Base-by-base conservation (phyloP, 495 filamentous ascomycete genomes). In the Aeminium ludgeri region DNA sequence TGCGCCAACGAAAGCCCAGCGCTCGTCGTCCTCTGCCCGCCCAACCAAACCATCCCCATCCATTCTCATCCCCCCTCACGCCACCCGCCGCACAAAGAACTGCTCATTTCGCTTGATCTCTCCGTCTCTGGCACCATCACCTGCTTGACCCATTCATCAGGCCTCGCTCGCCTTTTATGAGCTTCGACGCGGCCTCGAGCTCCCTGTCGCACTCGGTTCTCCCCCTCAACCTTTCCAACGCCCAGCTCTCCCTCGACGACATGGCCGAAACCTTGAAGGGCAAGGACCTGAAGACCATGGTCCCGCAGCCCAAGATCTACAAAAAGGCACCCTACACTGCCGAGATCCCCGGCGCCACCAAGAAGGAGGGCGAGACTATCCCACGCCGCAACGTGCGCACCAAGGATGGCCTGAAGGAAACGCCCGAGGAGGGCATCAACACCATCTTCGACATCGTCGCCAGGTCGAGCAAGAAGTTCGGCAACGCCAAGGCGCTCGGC, bases 361-460 rank as follows among this genome's bases (percentile, higher is more conserved):
- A 73, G 44, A 69, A 82, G 49, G 67, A 81, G 32, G 89, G 89
- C 53, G 87, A 97, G 67, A 95, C 89, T 1, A 80, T 87, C 41
- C 84, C 89, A 6, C 79, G 87, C 45, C 74, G 87, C 41, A 73
- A 85, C 59, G 78, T 80, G 7, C 44, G 52, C n/a, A 66, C 76
- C 41, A 78, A 80, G 51, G 63, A 87, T 46, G 78, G 71, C 35
- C 72, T 96, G 38, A 62, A 71, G 45, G 60, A 67, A 13, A 74
- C 64, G 46, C 77, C 82, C 16, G 62, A 72, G 19, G 72, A 80
- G 33, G 77, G 82, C 46, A 71, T 92, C 50, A 62, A 62, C n/a
- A 97, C 89, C 45, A 70, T 78, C 52, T 89, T 76, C 59, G 91
- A 97, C 54, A 78, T 93, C 53, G 65, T 97, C 52, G 76, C 72